phyloP scores from a whole-genome alignment of 2,329 filamentous ascomycete genomes.

The Penicillium expansum region DNA sequence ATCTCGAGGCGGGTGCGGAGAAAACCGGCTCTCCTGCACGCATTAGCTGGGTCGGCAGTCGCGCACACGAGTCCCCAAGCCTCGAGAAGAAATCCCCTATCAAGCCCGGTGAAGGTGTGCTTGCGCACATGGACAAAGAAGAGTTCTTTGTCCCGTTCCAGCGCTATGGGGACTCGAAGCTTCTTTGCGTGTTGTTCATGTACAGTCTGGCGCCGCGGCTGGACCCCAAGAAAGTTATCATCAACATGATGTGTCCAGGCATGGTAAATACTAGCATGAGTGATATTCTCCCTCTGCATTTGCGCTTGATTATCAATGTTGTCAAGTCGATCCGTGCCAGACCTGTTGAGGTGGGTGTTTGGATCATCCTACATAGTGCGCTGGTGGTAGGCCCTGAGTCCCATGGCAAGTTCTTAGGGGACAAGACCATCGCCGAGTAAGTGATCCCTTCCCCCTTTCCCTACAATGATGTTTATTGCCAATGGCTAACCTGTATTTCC shows the following conservation, averaged over 20 bases:
- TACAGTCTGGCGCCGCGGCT: constrained; percentile 22
- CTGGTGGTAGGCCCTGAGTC: background rate
- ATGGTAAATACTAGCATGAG: constrained; percentile 24
- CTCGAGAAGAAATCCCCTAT: background rate
- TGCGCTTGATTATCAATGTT: background rate
- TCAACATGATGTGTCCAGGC: constrained; percentile 31
- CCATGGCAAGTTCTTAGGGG: background rate
- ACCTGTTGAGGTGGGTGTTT: background rate
- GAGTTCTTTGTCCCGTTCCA: background rate
- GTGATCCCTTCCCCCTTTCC: background rate
- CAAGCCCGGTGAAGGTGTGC: background rate
- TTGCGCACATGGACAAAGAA: background rate
- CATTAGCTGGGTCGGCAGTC: background rate
- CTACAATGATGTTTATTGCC: background rate
- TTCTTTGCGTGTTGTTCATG: constrained; percentile 26
- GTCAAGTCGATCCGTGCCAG: background rate
- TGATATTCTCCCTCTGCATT: background rate
- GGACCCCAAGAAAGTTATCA: constrained; percentile 17
- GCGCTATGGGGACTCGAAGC: constrained; percentile 22
- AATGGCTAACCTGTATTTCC: background rate
- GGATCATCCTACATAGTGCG: background rate
- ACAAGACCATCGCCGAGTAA: background rate
- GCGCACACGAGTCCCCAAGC: background rate
- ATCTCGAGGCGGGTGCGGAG: background rate
- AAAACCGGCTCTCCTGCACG: background rate